Base-by-base conservation (phyloP, 73 alveolate genomes). In the Tetrahymena borealis region DNA sequence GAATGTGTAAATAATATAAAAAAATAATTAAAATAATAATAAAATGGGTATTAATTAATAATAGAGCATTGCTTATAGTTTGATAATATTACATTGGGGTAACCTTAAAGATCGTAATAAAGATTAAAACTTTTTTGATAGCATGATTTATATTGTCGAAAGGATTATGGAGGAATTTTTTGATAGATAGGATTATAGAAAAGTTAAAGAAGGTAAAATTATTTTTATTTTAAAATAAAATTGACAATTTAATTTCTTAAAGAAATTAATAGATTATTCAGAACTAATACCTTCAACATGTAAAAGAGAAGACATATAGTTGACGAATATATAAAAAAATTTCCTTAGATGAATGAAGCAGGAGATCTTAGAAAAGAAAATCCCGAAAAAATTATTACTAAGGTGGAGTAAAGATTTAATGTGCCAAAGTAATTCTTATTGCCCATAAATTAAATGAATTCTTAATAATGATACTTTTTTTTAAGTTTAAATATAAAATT, bases 61-160 rank as follows among this genome's bases (percentile, higher is more conserved):
- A 24, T 7, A 60, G 85, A 60, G 85, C 10, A 60, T 60, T 15
- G 33, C 85, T 24, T 60, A 93, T 33, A 16, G 93, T 4, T 37
- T 11, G 12, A 90, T 93, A 16, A 32, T 93, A 5, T 35, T 79
- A n/a, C 60, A 93, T 38, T 78, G 91, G 36, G 93, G 93, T 13
- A 79, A 90, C 38, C 78, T 40, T 85, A 93, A 40, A 13, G 36
- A 39, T 77, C 90, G 78, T 13, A 39, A 60, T 38, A 93, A 40
- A 41, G 95, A 93, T 42, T 24, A 93, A 31, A 93, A 93, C n/a
- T 93, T 93, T 90, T 93, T 93, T 93, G 95, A 93, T 38, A 93
- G 93, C 0, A 40, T 93, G 39, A 93, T 93, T 32, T 93, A 93
- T 90, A 79, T 93, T 40, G 31, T 93, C 18, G 91, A 91, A 18